phyloP scores from a whole-genome alignment of 345 rosid genomes.

The Eucalyptus guilfoylei region DNA sequence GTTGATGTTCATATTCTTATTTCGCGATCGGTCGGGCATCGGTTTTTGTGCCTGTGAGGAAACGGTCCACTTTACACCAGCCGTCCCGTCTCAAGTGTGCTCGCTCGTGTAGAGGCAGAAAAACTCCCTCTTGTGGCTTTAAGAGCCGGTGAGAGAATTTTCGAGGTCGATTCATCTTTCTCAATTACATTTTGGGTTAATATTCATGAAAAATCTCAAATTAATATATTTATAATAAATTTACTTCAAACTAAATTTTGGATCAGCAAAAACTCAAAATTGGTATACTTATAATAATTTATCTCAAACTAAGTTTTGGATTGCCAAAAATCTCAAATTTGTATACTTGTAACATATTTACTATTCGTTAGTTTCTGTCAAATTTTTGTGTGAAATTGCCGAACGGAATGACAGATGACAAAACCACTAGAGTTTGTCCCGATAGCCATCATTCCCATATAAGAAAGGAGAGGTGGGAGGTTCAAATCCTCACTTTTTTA shows the following conservation, averaged over 20 bases:
- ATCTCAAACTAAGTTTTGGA: not conserved
- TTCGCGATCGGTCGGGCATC: not conserved
- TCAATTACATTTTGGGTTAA: not conserved
- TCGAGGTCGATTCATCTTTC: not conserved
- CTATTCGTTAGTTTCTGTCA: not conserved
- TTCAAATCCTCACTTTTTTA: too few species aligned
- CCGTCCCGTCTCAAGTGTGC: not conserved
- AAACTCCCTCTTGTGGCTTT: not conserved
- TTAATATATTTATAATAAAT: too few species aligned
- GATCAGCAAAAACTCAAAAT: rapidly evolving
- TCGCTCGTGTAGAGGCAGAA: not conserved
- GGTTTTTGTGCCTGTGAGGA: not conserved
- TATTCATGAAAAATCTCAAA: too few species aligned
- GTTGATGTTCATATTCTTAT: not conserved
- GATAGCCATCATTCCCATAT: rapidly evolving
- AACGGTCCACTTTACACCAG: not conserved
- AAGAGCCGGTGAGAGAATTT: not conserved
- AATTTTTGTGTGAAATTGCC: not conserved
- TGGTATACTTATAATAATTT: too few species aligned
- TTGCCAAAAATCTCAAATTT: not conserved
- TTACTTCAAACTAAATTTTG: too few species aligned
- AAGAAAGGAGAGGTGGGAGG: rapidly evolving
- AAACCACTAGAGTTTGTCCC: too few species aligned
- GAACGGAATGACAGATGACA: rapidly evolving
- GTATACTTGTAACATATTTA: not conserved